Base-by-base conservation (phyloP, 2,329 filamentous ascomycete species). In the Curvularia lunata region DNA sequence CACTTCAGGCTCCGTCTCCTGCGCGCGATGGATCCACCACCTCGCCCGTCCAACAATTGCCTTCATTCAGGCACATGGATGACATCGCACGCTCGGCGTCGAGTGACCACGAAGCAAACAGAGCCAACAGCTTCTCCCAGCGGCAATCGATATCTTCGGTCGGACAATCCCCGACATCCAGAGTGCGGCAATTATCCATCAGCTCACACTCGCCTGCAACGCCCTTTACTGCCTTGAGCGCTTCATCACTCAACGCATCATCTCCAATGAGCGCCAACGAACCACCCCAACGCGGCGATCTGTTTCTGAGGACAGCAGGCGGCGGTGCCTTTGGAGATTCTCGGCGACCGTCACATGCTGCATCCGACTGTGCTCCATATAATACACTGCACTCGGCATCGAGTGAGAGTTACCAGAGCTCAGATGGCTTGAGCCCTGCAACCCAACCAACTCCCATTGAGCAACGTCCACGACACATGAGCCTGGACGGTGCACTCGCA, bases 71-170 rank as follows among this genome's bases (percentile, higher is more conserved):
- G 13, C 70, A 75, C 12, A 59, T 78, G 8, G 71, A 69, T 54
- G 71, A 77, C 21, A 58, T 78, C 16, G 72, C 74, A 41, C 68
- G 73, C 28, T 73, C 72, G 1, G 72, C 71, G n/a, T 67, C 65
- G 18, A 72, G 65, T 16, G 68, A 74, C 46, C 67, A 73, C 27
- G 70, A 76, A 19, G 58, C 63, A 16, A 65, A 58, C 28, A 61
- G 68, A 40, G 53, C 62, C n/a, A 73, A 71, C 51, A 65, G 65
- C 9, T 69, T 69, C 46, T 56, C 62, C 25, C 75, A 77, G 57
- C 67, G 75, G 38, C 74, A 69, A 25, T 78, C 75, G 0, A 68
- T 77, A 32, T 77, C 75, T 4, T 77, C 75, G 0, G 65, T 70
- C 3, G 70, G 65, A 28, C 68, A 74, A 25, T 78, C 75, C 4